These are phyloP conservation scores for Apiotrichum laibachii DNA, from an alignment of 1,284 basidiomycete species.

Conservation along the genomic window DNA sequence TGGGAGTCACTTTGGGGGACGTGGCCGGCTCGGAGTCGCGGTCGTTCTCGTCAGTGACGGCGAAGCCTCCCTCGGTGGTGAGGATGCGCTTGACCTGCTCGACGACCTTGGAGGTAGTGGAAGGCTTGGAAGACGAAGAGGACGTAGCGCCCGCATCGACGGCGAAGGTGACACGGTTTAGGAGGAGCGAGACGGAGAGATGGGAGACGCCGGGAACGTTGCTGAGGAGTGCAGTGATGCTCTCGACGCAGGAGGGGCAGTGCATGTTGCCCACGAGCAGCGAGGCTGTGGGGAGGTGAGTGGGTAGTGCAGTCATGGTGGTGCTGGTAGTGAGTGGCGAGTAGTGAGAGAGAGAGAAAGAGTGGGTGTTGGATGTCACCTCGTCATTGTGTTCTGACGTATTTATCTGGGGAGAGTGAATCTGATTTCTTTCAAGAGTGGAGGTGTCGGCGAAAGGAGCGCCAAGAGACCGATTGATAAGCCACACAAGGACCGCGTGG, in stretches of 20 bases:
- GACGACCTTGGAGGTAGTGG: slow-evolving; percentile 20
- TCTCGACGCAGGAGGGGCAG: slow-evolving; percentile 52
- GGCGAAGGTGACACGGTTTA: slow-evolving; percentile 41
- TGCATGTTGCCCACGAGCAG: slow-evolving; percentile 46
- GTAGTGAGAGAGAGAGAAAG: background rate
- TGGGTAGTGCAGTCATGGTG: slow-evolving; percentile 18
- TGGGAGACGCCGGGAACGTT: slow-evolving; percentile 28
- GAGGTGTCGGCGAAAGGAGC: too few relatives aligned
- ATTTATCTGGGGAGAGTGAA: too few relatives aligned
- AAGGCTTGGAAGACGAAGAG: slow-evolving; percentile 12
- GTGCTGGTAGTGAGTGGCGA: background rate
- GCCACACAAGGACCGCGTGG: too few relatives aligned
- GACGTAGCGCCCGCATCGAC: slow-evolving; percentile 20
- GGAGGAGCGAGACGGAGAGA: slow-evolving; percentile 44
- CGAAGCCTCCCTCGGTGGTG: slow-evolving; percentile 40
- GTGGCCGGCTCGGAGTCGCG: background rate
- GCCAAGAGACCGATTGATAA: too few relatives aligned
- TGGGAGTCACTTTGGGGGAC: background rate
- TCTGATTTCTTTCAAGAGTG: too few relatives aligned
- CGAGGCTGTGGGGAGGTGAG: slow-evolving; percentile 27
- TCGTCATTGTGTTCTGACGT: too few relatives aligned
- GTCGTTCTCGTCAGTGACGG: slow-evolving; percentile 23
- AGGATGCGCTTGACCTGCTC: slow-evolving; percentile 26
- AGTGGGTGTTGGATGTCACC: too few relatives aligned
- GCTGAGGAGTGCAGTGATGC: slow-evolving; percentile 42